These are phyloP conservation scores for Nannizzia gypsea DNA, from an alignment of 2,329 filamentous ascomycete species.

Conservation along the genomic window DNA sequence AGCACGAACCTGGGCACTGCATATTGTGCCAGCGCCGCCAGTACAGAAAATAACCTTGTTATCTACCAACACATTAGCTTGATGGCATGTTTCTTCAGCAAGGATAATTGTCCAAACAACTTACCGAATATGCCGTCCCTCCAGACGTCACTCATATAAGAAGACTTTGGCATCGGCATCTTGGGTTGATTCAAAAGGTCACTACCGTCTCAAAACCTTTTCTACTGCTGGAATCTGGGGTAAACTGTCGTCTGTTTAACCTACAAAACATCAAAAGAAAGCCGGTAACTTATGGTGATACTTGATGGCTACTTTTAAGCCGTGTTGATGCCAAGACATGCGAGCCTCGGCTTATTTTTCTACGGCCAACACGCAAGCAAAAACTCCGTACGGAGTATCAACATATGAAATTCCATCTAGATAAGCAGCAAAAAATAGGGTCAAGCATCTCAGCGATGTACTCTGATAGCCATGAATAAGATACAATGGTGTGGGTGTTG, in stretches of 20 bases:
- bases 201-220: neutral
- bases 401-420: neutral
- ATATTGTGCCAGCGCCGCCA: conserved; percentile 85
- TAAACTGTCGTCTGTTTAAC: neutral
- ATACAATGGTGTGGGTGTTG: too few species aligned
- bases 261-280: neutral
- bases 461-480: neutral
- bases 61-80: conserved; percentile 38
- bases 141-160: conserved; percentile 76
- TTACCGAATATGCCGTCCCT: conserved; percentile 75
- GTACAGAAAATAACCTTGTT: conserved; percentile 91
- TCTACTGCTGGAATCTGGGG: neutral
- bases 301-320: too few species aligned
- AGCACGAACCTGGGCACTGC: conserved; percentile 84
- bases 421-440: neutral
- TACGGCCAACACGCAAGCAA: neutral
- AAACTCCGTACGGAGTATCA: too few species aligned
- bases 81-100: neutral
- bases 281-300: neutral
- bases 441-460: neutral
- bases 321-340: neutral
- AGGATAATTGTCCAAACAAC: conserved; percentile 14
- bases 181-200: conserved; percentile 13
- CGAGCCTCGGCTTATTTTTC: neutral
- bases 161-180: conserved; percentile 59